A percentile compares a stretch with the other conserved stretches of the same genome.
These are phyloP conservation scores for Cryomyces antarcticus DNA, from an alignment of 495 filamentous ascomycete species.

Conservation along the genomic window DNA sequence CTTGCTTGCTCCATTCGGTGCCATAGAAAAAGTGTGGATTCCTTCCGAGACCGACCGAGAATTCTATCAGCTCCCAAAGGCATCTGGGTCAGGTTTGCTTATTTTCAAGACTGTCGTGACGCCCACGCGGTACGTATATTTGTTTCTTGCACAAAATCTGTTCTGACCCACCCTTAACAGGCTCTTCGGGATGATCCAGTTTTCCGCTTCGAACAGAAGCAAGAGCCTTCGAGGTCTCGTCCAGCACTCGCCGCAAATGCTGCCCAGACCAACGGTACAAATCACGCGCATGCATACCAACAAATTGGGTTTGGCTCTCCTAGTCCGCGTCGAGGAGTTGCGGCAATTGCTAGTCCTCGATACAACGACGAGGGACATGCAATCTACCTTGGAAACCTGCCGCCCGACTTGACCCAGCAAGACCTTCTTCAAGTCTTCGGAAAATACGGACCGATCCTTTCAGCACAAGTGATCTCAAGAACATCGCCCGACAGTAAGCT, in stretches of 20 bases:
- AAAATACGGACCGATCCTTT: neutral
- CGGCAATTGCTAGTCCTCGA: neutral
- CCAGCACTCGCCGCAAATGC: too few relatives aligned
- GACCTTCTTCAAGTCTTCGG: constrained; percentile 1
- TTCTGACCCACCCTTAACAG: neutral
- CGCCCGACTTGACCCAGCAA: neutral
- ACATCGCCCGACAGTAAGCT: neutral
- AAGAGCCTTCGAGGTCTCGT: neutral
- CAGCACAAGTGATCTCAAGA: neutral
- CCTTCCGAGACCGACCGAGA: constrained; percentile 15
- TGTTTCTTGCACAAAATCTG: neutral
- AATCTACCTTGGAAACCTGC: constrained; percentile 1
- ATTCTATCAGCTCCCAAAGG: constrained; percentile 22
- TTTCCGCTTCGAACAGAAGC: constrained; percentile 1
- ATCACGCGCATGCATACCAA: too few relatives aligned
- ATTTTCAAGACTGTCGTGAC: constrained; percentile 21
- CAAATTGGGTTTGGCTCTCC: neutral
- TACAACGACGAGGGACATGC: neutral
- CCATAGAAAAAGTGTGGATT: constrained; percentile 15
- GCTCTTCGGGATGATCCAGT: constrained; percentile 1
- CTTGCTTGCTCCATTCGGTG: constrained; percentile 23
- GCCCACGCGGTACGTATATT: constrained; percentile 12
- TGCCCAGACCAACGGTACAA: too few relatives aligned
- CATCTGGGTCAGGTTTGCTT: constrained; percentile 29
- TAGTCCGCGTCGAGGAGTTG: neutral